Evolutionary conservation across 805 yeast species (phyloP), one percentile per base, ranked within the genome.

Genomic region (Zygosaccharomyces bailii): DNA sequence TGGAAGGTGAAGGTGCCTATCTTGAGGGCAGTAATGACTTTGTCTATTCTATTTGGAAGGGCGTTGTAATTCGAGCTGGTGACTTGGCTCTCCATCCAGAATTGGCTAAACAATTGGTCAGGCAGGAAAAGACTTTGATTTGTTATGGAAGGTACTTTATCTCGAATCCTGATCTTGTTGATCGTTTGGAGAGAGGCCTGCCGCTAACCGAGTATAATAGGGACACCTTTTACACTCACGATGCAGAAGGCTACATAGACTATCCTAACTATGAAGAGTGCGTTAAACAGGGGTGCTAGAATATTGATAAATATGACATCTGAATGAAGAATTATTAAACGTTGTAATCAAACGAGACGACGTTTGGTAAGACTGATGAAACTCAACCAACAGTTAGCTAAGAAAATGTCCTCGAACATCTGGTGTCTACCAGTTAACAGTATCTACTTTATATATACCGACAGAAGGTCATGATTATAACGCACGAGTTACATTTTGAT

Each of bases 81-180:
- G 65, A 63, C 40, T 59, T 55, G 39, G 61, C 55, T 38, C 44
- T 56, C 14, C 53, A 56, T 39, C 63, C 60, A 35, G 56, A 57
- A 30, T 49, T 52, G 6, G 60, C 52, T 23, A 51, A 46, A 21
- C 59, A 64, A 32, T 59, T 66, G 16, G 66, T 65, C 16, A 52
- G 54, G 4, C 67, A 71, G 45, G 66, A 68, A 34, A 63, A 75
- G 50, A 76, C 82, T 2, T 58, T 74, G 41, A 61, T 74, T 29
- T 66, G 59, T 21, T 63, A 56, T 42, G 82, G 82, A 23, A 70
- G 82, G 49, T 65, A 61, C 45, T 78, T 70, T 58, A 70, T 75
- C 39, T 61, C 80, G 23, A 79, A 79, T 61, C 83, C 84, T 1
- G 84, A 80, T 54, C 56, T 80, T 25, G 73, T 70, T 14, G 53